phyloP scores from a whole-genome alignment of 345 rosid genomes.

The Triadica sebifera region DNA sequence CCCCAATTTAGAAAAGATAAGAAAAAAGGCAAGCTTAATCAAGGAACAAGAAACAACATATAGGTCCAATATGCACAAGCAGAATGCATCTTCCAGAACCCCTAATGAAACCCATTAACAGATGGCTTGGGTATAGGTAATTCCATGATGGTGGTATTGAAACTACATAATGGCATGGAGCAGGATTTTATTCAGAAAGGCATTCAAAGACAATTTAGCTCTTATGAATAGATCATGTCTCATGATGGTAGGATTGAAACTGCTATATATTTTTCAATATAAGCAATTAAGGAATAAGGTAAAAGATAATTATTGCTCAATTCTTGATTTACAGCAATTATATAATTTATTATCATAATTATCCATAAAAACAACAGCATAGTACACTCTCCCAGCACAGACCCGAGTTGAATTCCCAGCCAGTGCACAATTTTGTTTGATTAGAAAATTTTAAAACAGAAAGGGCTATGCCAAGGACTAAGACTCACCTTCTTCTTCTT shows the following conservation, averaged over 20 bases:
- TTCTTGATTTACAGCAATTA: background rate
- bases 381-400: background rate
- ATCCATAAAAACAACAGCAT: background rate
- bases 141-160: too few relatives aligned
- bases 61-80: background rate
- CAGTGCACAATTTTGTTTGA: too few relatives aligned
- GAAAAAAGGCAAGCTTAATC: background rate
- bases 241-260: background rate
- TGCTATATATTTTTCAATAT: background rate
- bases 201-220: too few relatives aligned
- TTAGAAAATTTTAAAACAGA: background rate
- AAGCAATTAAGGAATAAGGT: background rate
- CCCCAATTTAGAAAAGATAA: background rate
- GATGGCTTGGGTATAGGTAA: background rate
- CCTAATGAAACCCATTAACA: background rate
- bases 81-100: background rate
- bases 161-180: too few relatives aligned
- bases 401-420: background rate
- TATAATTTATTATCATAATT: background rate
- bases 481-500: conserved; percentile 91
- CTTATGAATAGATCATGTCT: background rate
- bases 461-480: background rate
- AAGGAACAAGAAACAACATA: background rate
- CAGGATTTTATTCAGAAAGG: too few relatives aligned
- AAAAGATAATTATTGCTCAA: background rate